A percentile compares a stretch with the other conserved stretches of the same genome.
These are phyloP conservation scores for Starmerella sirachaensis DNA, from an alignment of 805 yeast genomes.

Conservation along the genomic window DNA sequence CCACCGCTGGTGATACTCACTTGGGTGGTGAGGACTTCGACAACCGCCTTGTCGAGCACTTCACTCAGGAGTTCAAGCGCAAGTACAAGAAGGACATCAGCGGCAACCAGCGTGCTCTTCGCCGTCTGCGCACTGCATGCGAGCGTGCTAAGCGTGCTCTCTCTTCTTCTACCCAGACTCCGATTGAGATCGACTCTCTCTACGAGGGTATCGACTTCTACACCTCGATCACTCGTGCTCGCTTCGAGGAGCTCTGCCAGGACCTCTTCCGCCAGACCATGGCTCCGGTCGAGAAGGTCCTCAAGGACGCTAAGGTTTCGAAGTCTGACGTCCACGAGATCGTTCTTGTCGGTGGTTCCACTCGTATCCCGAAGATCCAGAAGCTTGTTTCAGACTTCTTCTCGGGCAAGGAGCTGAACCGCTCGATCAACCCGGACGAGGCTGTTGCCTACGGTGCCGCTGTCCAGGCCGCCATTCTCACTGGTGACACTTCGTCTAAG, in stretches of 20 bases:
- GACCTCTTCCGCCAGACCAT: conserved; percentile 86
- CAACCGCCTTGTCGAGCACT: conserved; percentile 88
- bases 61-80: conserved; percentile 92
- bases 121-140: conserved; percentile 98
- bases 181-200: conserved; percentile 88
- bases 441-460: conserved; percentile 99
- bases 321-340: conserved; percentile 84
- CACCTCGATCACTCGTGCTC: conserved; percentile 92
- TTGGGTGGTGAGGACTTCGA: conserved; percentile 99
- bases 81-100: conserved; percentile 93
- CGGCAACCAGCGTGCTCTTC: conserved; percentile 87
- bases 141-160: conserved; percentile 99
- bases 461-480: conserved; percentile 91
- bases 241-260: conserved; percentile 93
- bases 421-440: conserved; percentile 95
- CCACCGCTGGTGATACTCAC: conserved; percentile 84
- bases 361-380: conserved; percentile 96
- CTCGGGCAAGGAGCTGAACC: conserved; percentile 95
- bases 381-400: conserved; percentile 91
- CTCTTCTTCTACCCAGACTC: conserved; percentile 90
- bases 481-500: conserved; percentile 93
- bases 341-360: conserved; percentile 94
- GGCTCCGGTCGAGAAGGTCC: conserved; percentile 91
- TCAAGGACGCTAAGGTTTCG: conserved; percentile 81
- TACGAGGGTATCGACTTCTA: conserved; percentile 93